Base-by-base conservation (phyloP, 2,329 filamentous ascomycete genomes). In the Colletotrichum somersetense region DNA sequence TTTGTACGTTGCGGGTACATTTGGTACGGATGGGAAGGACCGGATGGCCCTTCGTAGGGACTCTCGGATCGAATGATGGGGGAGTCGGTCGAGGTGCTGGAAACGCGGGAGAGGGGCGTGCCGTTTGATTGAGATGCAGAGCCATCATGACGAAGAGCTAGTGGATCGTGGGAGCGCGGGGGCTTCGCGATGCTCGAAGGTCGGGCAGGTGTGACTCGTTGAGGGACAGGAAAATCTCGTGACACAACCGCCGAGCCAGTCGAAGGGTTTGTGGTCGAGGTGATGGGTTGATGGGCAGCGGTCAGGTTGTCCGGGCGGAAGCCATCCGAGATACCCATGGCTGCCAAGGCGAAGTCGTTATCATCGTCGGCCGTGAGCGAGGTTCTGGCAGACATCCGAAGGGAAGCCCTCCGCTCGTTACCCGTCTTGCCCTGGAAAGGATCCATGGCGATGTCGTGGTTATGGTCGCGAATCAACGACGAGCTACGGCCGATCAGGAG, bases 1-100 rank as follows among this genome's bases (percentile, higher is more conserved):
- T 92, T 88, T 67, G 83, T 83, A 64, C 90, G 89, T 79, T 97
- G 94, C 8, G 92, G 89, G 80, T 97, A 97, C 89, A 96, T 92
- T 76, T 89, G 89, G 79, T 97, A 97, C 0, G 94, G 93, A 80
- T 96, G 93, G 65, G 93, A 96, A 23, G 94, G 94, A 3, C 91
- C 92, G 4, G 88, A 90, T 1, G 91, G 89, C 8, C 91, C 92
- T 65, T 88, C 88, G 75, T 94, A 93, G 16, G 92, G 92, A 70
- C 89, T 91, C 69, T 93, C 87, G 4, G 85, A 74, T 42, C 80
- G 79, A 26, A 86, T 77, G 50, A 81, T 80, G 3, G 81, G 78
- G n/a, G 81, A 79, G 2, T 80, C 78, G 55, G 81, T 82, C 4
- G 82, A 83, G 14, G 76, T 72, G 67, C 78, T 83, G 23, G 81